phyloP scores from a whole-genome alignment of 495 filamentous ascomycete species.

The Xylaria grammica region DNA sequence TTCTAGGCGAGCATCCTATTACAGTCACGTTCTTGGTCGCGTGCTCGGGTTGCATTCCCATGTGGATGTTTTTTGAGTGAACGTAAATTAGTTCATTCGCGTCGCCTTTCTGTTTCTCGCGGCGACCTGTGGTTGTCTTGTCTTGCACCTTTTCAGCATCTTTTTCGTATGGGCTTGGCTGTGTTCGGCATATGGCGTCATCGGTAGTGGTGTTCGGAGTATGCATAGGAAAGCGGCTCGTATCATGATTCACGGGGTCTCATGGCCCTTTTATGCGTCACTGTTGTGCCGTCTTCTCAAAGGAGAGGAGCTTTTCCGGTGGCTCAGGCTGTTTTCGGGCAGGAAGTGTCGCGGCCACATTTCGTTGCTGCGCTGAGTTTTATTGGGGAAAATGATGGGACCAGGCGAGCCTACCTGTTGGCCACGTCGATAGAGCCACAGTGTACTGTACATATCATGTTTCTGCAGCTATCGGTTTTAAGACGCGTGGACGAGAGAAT shows the following conservation, averaged over 20 bases:
- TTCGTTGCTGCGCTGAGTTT: slow-evolving; percentile 17
- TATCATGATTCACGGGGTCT: slow-evolving; percentile 21
- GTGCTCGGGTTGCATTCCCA: background rate
- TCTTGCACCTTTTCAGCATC: slow-evolving; percentile 16
- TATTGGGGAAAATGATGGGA: slow-evolving; percentile 9
- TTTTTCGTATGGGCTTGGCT: slow-evolving; percentile 7
- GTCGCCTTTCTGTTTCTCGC: slow-evolving; percentile 11
- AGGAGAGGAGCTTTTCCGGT: slow-evolving; percentile 5
- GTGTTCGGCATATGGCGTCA: slow-evolving; percentile 23
- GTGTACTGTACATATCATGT: slow-evolving; percentile 21
- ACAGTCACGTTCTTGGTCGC: background rate
- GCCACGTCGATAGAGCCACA: slow-evolving; percentile 1
- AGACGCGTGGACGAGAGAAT: slow-evolving; percentile 16
- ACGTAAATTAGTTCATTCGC: slow-evolving; percentile 2
- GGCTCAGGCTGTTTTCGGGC: slow-evolving; percentile 4
- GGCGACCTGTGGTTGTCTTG: slow-evolving; percentile 18
- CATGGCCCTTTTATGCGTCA: background rate
- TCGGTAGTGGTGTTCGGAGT: slow-evolving; percentile 24
- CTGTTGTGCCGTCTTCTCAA: slow-evolving; percentile 5
- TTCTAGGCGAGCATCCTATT: slow-evolving; percentile 9
- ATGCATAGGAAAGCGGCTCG: slow-evolving; percentile 22
- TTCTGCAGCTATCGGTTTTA: slow-evolving; percentile 3
- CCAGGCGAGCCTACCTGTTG: slow-evolving; percentile 5
- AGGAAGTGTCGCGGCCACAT: background rate
- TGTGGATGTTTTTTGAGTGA: background rate